Conservation (phyloP, 164 flowering plant genomes). For the Stephania cephalantha region DNA sequence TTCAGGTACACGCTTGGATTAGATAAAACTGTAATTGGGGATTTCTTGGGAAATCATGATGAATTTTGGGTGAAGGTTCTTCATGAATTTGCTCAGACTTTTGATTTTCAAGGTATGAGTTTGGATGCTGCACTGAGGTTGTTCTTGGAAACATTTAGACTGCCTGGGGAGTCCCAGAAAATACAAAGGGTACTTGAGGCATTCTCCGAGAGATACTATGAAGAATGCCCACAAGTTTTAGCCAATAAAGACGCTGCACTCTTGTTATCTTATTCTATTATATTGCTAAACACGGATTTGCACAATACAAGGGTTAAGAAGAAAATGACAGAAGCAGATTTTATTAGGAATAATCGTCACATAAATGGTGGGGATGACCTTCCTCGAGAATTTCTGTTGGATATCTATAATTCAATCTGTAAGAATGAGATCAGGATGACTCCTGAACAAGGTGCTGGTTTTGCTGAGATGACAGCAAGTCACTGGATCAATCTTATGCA, state of each 20-base stretch:
- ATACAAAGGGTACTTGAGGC: constrained; percentile 44
- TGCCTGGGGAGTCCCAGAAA: constrained; percentile 46
- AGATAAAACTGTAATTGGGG: constrained; percentile 38
- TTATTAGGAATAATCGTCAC: constrained; percentile 34
- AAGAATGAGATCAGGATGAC: constrained; percentile 32
- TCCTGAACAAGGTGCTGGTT: constrained; percentile 29
- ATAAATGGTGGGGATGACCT: constrained; percentile 39
- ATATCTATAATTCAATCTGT: constrained; percentile 35
- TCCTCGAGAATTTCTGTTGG: constrained; percentile 36
- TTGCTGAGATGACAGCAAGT: constrained; percentile 30
- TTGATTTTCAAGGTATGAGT: constrained; percentile 40
- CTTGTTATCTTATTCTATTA: constrained; percentile 33
- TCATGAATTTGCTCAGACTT: constrained; percentile 35
- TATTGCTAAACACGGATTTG: constrained; percentile 39
- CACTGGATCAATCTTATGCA: constrained; percentile 32
- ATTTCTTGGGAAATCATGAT: constrained; percentile 37
- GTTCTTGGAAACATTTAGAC: constrained; percentile 36
- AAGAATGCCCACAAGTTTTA: constrained; percentile 30
- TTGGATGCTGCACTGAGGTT: constrained; percentile 36
- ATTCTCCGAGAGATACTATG: constrained; percentile 41
- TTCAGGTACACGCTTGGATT: constrained; percentile 36
- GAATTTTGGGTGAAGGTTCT: constrained; percentile 40
- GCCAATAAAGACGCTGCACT: constrained; percentile 40
- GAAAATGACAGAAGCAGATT: constrained; percentile 43
- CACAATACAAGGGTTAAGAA: constrained; percentile 38